phyloP scores from a whole-genome alignment of 1,284 basidiomycete genomes.

The Cutaneotrichosporon arboriforme region DNA sequence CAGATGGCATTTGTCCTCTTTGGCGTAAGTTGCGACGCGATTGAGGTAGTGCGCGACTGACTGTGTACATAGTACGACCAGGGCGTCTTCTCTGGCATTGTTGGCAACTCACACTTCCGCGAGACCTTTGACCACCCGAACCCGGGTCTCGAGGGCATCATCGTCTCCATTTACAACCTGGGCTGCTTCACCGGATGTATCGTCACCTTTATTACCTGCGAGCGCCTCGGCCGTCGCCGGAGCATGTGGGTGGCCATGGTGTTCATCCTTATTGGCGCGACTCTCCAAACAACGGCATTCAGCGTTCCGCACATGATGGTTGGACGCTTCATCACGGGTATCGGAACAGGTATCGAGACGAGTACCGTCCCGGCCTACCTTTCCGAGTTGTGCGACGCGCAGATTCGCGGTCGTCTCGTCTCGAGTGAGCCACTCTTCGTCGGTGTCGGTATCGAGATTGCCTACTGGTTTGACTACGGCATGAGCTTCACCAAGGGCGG shows the following conservation, averaged over 20 bases:
- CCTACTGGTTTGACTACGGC: slow-evolving; percentile 14
- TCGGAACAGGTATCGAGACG: slow-evolving; percentile 8
- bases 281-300: slow-evolving; percentile 4
- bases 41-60: too few relatives aligned
- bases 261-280: slow-evolving; percentile 9
- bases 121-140: slow-evolving; percentile 9
- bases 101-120: slow-evolving; percentile 13
- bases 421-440: slow-evolving; percentile 8
- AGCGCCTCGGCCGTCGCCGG: slow-evolving; percentile 7
- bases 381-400: slow-evolving; percentile 8
- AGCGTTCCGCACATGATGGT: slow-evolving; percentile 7
- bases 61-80: slow-evolving; percentile 2
- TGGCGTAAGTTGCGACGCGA: neutral
- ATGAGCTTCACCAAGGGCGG: slow-evolving; percentile 2
- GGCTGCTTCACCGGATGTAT: slow-evolving; percentile 14
- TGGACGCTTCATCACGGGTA: slow-evolving; percentile 4
- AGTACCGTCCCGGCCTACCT: slow-evolving; percentile 8
- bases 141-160: slow-evolving; percentile 10
- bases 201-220: slow-evolving; percentile 9
- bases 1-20: slow-evolving; percentile 8
- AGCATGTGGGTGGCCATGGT: slow-evolving; percentile 15
- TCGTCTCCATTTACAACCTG: slow-evolving; percentile 16
- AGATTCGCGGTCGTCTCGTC: slow-evolving; percentile 6
- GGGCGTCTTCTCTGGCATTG: slow-evolving; percentile 9
- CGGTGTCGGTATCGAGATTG: slow-evolving; percentile 9